Conservation (phyloP, 2,329 filamentous ascomycete genomes). For the Tolypocladium sp. region DNA sequence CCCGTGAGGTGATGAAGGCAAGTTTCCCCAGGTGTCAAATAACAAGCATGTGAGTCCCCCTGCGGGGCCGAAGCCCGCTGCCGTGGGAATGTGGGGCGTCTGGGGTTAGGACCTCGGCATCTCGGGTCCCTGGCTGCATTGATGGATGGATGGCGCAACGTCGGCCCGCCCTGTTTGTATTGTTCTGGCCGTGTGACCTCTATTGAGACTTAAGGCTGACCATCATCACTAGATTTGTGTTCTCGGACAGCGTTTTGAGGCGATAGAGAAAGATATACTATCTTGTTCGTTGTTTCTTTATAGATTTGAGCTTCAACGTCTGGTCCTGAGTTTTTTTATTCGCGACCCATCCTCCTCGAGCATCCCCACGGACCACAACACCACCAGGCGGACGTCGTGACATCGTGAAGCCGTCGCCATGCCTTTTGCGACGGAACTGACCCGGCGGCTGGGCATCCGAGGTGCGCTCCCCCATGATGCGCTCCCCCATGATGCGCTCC, state of each 20-base stretch:
- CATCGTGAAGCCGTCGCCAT: slow-evolving; percentile 21
- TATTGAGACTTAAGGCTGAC: not conserved
- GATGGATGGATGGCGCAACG: not conserved
- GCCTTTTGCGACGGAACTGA: slow-evolving; percentile 50
- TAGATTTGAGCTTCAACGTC: no score
- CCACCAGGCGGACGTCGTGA: not conserved
- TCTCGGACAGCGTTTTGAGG: not conserved
- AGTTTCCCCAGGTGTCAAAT: not conserved
- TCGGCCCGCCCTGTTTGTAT: no score
- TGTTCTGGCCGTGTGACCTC: not conserved
- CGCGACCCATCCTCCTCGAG: not conserved
- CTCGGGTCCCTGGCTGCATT: not conserved
- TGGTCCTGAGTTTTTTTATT: not conserved
- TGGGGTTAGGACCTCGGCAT: not conserved
- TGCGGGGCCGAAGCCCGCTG: not conserved
- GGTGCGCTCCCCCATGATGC: no score
- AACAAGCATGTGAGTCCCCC: not conserved
- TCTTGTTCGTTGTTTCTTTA: not conserved
- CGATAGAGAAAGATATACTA: not conserved
- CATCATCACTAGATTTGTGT: not conserved
- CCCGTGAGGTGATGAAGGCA: not conserved
- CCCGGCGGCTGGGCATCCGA: slow-evolving; percentile 47
- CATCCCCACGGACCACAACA: not conserved
- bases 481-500: not conserved
- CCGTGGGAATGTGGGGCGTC: not conserved